A percentile compares a stretch with the other conserved stretches of the same genome.
Conservation (phyloP, 805 yeast species). For the Zygotorulaspora florentina region DNA sequence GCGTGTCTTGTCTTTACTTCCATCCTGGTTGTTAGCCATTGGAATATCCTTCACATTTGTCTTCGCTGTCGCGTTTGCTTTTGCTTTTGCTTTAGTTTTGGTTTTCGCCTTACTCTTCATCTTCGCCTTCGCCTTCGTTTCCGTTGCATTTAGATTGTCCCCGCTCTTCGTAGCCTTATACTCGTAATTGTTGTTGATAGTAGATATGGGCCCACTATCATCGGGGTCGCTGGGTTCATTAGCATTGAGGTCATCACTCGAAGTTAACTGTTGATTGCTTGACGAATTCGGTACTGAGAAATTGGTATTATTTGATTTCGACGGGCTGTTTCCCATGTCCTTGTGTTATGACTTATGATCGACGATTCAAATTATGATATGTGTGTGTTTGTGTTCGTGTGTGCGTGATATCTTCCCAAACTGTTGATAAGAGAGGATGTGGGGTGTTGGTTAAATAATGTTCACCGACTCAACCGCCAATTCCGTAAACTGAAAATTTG, state of each 20-base stretch:
- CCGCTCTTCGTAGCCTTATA: constrained; percentile 13
- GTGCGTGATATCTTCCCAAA: neutral
- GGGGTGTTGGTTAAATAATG: too few species aligned
- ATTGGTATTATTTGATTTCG: constrained; percentile 41
- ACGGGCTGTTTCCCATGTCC: constrained; percentile 64
- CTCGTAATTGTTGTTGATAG: constrained; percentile 24
- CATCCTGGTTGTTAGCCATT: constrained; percentile 11
- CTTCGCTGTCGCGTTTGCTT: constrained; percentile 4
- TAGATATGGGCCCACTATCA: constrained; percentile 43
- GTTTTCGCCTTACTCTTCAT: constrained; percentile 4
- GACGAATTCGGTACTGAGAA: constrained; percentile 38
- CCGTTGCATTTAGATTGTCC: constrained; percentile 1
- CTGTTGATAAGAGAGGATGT: neutral
- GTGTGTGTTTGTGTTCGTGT: too few species aligned
- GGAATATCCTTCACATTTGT: constrained; percentile 5
- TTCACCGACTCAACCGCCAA: too few species aligned
- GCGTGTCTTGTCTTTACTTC: constrained; percentile 5
- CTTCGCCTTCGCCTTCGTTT: constrained; percentile 2
- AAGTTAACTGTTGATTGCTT: constrained; percentile 31
- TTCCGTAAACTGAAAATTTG: too few species aligned
- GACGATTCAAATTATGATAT: too few species aligned
- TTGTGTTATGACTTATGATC: neutral
- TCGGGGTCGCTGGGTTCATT: constrained; percentile 44
- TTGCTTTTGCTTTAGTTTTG: neutral
- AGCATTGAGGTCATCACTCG: constrained; percentile 30